A percentile compares a stretch with the other conserved stretches of the same genome.
phyloP scores from a whole-genome alignment of 164 flowering plant genomes.

The Berberis vulgaris region DNA sequence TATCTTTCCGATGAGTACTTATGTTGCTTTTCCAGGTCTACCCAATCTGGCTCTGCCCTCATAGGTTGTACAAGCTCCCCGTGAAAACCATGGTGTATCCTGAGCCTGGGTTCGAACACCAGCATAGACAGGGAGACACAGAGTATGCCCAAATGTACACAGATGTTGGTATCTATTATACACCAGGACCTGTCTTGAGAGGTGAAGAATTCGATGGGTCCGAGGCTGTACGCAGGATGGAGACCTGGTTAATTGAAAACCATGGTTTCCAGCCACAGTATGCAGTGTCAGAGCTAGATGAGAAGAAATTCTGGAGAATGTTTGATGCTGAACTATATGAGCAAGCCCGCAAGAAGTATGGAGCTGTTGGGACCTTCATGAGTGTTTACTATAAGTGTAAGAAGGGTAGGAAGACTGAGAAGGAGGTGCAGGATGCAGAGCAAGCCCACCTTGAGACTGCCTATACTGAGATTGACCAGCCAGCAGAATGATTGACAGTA shows the following conservation, averaged over 20 bases:
- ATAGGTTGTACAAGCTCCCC: slow-evolving; percentile 77
- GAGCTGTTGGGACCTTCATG: slow-evolving; percentile 96
- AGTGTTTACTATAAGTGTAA: slow-evolving; percentile 93
- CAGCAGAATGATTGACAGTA: slow-evolving; percentile 4
- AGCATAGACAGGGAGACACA: slow-evolving; percentile 82
- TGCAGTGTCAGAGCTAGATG: slow-evolving; percentile 84
- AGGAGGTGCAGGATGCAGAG: slow-evolving; percentile 96
- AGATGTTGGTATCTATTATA: slow-evolving; percentile 88
- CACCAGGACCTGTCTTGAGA: slow-evolving; percentile 91
- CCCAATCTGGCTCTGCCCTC: slow-evolving; percentile 99
- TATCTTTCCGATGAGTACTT: background rate
- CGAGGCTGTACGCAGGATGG: slow-evolving; percentile 81
- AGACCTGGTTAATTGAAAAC: slow-evolving; percentile 92
- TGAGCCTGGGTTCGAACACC: slow-evolving; percentile 85
- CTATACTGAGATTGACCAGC: slow-evolving; percentile 52
- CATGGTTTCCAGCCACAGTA: slow-evolving; percentile 97
- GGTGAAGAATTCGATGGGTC: slow-evolving; percentile 91
- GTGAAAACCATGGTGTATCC: slow-evolving; percentile 85
- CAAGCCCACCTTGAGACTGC: slow-evolving; percentile 71
- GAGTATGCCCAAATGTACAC: slow-evolving; percentile 91
- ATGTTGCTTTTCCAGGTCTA: slow-evolving; percentile 46
- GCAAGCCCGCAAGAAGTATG: slow-evolving; percentile 69
- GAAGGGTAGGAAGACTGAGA: slow-evolving; percentile 97
- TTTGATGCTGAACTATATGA: slow-evolving; percentile 88
- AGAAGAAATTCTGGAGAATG: slow-evolving; percentile 96